Conservation (phyloP, 2,329 filamentous ascomycete species). For the Fusarium transvaalense region DNA sequence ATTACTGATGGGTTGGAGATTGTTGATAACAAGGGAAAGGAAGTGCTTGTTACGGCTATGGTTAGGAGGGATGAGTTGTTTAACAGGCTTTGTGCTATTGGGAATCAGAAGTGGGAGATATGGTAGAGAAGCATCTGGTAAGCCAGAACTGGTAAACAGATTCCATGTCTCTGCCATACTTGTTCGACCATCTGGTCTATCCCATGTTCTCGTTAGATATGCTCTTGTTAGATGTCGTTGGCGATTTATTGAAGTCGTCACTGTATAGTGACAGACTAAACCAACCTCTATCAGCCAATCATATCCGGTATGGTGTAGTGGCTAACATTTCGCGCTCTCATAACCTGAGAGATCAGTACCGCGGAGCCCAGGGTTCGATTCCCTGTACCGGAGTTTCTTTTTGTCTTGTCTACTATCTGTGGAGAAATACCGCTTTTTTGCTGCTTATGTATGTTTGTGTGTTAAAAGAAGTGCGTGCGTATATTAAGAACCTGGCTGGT, state of each 20-base stretch:
- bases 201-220: too few relatives aligned
- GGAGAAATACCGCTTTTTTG: too few relatives aligned
- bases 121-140: too few relatives aligned
- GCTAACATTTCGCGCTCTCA: constrained; percentile 53
- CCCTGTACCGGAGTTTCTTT: constrained; percentile 46
- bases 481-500: too few relatives aligned
- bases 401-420: too few relatives aligned
- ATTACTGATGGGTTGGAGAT: constrained; percentile 79
- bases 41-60: constrained; percentile 74
- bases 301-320: constrained; percentile 52
- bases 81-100: constrained; percentile 79
- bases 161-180: too few relatives aligned
- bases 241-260: too few relatives aligned
- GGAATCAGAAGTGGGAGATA: constrained; percentile 81
- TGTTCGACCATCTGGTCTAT: too few relatives aligned
- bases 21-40: constrained; percentile 60
- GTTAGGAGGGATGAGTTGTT: constrained; percentile 79
- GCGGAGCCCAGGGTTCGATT: constrained; percentile 49
- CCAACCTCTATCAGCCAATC: background rate
- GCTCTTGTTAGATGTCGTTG: too few relatives aligned
- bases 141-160: too few relatives aligned
- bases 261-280: background rate
- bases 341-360: constrained; percentile 43
- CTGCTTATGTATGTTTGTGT: too few relatives aligned
- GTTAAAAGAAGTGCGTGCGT: too few relatives aligned